Evolutionary conservation across 208 protist genomes (phyloP), one percentile per base, ranked within the genome.

Genomic region (Acanthamoeba culbertsoni): DNA sequence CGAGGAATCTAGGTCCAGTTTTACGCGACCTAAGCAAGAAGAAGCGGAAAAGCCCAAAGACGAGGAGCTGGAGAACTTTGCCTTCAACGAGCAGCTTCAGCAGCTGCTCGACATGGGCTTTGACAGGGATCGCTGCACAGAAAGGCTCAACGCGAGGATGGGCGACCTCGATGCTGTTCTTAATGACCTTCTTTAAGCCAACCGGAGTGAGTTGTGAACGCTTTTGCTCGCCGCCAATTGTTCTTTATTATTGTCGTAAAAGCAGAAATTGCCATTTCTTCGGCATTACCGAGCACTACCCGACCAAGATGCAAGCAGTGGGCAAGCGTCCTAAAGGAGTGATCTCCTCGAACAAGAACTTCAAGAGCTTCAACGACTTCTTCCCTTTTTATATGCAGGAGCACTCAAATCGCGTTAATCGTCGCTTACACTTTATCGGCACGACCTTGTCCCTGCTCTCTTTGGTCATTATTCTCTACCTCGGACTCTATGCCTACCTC

Each of bases 371-470:
- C 31, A 75, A 96, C 12, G 93, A 97, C 26, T 97, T 97, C 71
- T 97, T 97, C 57, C 95, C 95, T 12, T 97, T 95, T 57, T 97
- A 97, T 65, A 84, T 97, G n/a, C 75, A 65, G 42, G 91, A 97
- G 86, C 96, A 97, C 68, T 75, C 79, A 20, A 94, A 95, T 53
- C 20, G 55, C 28, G 92, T 51, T 2, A 96, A 93, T 33, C 90
- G 95, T 65, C 86, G 86, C 63, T 46, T 97, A 20, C 96, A 97
- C 43, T 95, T 97, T 37, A 33, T 94, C 63, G 96, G 96, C 55
- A 97, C 94, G 14, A 77, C 94, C 5, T 37, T 93, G 35, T 71
- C 31, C 35, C 2, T 96, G 10, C 31, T 95, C 23, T 14, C 46
- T 0, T 37, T 95, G 6, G 4, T n/a, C 3, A 77, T 92, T 42